Conservation (phyloP, 2,329 filamentous ascomycete species). For the Zarea fungicola region DNA sequence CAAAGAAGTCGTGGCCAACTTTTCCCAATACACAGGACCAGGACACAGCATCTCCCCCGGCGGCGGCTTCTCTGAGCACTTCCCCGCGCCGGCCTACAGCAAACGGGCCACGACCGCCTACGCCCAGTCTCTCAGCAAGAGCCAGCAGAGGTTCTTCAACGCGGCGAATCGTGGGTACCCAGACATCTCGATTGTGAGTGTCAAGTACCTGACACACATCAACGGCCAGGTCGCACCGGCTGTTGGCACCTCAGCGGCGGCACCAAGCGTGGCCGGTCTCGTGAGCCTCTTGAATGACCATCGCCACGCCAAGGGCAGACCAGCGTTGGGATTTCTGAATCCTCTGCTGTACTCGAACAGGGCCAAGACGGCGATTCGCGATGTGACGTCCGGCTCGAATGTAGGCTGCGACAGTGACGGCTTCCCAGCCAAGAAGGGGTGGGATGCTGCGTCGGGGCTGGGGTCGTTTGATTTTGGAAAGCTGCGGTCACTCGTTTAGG, state of each 20-base stretch:
- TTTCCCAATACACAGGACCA: slow-evolving; percentile 2
- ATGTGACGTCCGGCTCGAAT: slow-evolving; percentile 13
- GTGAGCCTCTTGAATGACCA: slow-evolving; percentile 13
- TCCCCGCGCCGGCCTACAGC: slow-evolving; percentile 6
- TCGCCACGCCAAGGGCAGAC: slow-evolving; percentile 7
- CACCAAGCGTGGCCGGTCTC: slow-evolving; percentile 5
- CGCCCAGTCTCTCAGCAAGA: background rate
- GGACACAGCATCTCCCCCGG: slow-evolving; percentile 1
- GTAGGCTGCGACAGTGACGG: slow-evolving; percentile 10
- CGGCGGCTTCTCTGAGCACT: slow-evolving; percentile 12
- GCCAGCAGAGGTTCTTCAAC: background rate
- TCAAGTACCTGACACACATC: slow-evolving; percentile 4
- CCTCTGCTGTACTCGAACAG: slow-evolving; percentile 11
- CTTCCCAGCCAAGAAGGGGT: slow-evolving; percentile 8
- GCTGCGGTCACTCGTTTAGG: slow-evolving; percentile 8
- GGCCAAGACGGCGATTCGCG: slow-evolving; percentile 15
- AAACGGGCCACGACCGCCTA: slow-evolving; percentile 3
- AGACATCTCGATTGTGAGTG: slow-evolving; percentile 9
- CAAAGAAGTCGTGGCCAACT: slow-evolving; percentile 11
- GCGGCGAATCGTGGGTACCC: slow-evolving; percentile 9
- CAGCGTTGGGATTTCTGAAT: slow-evolving; percentile 13
- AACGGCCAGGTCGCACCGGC: background rate
- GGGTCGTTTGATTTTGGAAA: slow-evolving; percentile 14
- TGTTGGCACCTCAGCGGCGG: slow-evolving; percentile 10
- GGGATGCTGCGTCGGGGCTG: slow-evolving; percentile 13